Evolutionary conservation across 2,329 filamentous ascomycete genomes (phyloP).

Genomic region (Diaporthe vaccinii): DNA sequence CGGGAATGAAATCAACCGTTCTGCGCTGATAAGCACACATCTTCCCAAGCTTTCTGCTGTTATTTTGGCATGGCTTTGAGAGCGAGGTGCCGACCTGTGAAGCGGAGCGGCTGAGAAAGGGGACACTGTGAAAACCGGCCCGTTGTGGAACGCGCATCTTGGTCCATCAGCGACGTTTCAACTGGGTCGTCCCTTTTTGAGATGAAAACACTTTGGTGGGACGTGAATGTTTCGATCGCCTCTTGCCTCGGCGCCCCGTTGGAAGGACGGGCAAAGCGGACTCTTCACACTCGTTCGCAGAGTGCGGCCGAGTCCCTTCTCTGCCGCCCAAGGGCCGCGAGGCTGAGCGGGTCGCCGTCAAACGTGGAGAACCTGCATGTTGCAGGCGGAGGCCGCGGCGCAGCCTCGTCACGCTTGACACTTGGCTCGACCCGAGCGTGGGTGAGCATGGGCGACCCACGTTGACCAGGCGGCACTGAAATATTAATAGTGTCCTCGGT

Average conservation of each 20-base stretch:
- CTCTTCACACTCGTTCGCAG: neutral
- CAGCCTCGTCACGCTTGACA: slow-evolving; percentile 32
- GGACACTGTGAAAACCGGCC: slow-evolving; percentile 2
- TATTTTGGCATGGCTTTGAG: neutral
- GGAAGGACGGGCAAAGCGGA: neutral
- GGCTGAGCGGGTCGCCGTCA: slow-evolving; percentile 32
- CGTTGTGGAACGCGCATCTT: slow-evolving; percentile 2
- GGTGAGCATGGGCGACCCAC: neutral
- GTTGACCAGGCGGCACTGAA: slow-evolving; percentile 1
- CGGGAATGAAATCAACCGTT: slow-evolving; percentile 20
- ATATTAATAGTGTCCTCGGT: slow-evolving; percentile 22
- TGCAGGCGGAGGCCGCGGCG: slow-evolving; percentile 20
- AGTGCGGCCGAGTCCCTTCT: neutral
- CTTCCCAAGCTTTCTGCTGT: neutral
- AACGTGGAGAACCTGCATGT: slow-evolving; percentile 25
- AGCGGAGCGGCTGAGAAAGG: neutral
- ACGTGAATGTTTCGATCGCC: slow-evolving; percentile 21
- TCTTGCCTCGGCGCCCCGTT: neutral
- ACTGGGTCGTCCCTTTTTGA: slow-evolving; percentile 13
- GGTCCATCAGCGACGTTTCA: slow-evolving; percentile 1
- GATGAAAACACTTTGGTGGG: slow-evolving; percentile 13
- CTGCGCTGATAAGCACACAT: neutral
- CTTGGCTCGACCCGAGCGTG: neutral
- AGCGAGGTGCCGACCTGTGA: neutral
- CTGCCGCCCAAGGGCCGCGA: neutral